Conservation (phyloP, 2,329 filamentous ascomycete species). For the Harringtonia aguacate region DNA sequence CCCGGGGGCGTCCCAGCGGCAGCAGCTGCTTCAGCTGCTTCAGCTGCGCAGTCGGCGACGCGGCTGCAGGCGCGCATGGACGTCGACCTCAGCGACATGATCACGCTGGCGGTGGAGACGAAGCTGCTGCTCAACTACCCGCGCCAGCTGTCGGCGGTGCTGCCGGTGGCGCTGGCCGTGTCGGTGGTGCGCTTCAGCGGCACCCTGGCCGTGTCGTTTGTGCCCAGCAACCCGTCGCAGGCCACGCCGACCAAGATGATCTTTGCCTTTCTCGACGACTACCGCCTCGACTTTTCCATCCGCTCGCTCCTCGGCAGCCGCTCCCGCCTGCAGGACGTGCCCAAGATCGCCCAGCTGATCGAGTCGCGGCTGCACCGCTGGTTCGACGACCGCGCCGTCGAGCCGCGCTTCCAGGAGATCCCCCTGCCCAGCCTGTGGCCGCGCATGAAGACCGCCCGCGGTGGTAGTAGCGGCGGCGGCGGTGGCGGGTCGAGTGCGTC, state of each 20-base stretch:
- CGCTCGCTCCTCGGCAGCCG: conserved; percentile 69
- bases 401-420: conserved; percentile 80
- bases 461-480: conserved; percentile 29
- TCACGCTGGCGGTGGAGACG: conserved; percentile 89
- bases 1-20: background rate
- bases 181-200: conserved; percentile 91
- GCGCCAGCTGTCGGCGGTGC: conserved; percentile 74
- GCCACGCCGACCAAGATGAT: conserved; percentile 78
- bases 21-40: background rate
- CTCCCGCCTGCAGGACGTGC: conserved; percentile 73
- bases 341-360: conserved; percentile 77
- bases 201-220: conserved; percentile 86
- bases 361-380: conserved; percentile 71
- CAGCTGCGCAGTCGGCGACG: conserved; percentile 26
- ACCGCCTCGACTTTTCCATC: conserved; percentile 73
- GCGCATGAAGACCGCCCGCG: conserved; percentile 70
- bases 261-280: conserved; percentile 88
- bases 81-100: conserved; percentile 90
- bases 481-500: too few species aligned
- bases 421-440: conserved; percentile 76
- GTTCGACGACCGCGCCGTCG: conserved; percentile 81
- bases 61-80: conserved; percentile 92
- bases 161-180: conserved; percentile 86
- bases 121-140: conserved; percentile 92
- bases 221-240: conserved; percentile 60